Evolutionary conservation across 1,284 basidiomycete genomes (phyloP).

Genomic region (Trichosporon coremiiforme): DNA sequence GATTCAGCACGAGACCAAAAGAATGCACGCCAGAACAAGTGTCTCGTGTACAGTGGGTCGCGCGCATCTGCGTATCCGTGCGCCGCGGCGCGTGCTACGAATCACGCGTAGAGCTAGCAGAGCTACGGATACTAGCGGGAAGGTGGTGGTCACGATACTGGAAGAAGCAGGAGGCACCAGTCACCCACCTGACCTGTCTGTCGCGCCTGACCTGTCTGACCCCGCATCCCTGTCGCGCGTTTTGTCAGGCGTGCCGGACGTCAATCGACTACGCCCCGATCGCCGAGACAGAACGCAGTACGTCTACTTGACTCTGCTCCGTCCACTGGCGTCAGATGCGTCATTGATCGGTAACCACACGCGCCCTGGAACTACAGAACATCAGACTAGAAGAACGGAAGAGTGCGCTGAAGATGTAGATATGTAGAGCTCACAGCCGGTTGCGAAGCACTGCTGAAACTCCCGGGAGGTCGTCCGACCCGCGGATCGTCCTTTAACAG

Average conservation of each 20-base stretch:
- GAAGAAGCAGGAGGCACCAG: not conserved
- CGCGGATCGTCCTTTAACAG: no score
- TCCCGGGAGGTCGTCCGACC: not conserved
- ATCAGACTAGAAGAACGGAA: not conserved
- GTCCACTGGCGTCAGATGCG: not conserved
- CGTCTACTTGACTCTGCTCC: not conserved
- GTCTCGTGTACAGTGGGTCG: not conserved
- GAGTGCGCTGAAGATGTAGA: no score
- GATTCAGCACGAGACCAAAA: not conserved
- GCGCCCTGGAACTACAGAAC: not conserved
- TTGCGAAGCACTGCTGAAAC: no score
- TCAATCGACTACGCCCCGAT: not conserved
- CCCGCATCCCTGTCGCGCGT: no score
- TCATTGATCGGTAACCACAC: not conserved
- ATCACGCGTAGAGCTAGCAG: not conserved
- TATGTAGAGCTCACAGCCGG: no score
- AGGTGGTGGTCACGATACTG: not conserved
- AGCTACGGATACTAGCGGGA: not conserved
- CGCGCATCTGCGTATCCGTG: not conserved
- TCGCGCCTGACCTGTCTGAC: not conserved
- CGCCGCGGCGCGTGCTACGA: not conserved
- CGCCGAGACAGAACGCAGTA: not conserved
- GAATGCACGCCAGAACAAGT: not conserved
- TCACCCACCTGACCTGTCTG: no score
- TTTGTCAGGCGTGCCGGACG: not conserved